phyloP scores from a whole-genome alignment of 225 moss, liverwort and hornwort species.

The Physcomitrium patens region DNA sequence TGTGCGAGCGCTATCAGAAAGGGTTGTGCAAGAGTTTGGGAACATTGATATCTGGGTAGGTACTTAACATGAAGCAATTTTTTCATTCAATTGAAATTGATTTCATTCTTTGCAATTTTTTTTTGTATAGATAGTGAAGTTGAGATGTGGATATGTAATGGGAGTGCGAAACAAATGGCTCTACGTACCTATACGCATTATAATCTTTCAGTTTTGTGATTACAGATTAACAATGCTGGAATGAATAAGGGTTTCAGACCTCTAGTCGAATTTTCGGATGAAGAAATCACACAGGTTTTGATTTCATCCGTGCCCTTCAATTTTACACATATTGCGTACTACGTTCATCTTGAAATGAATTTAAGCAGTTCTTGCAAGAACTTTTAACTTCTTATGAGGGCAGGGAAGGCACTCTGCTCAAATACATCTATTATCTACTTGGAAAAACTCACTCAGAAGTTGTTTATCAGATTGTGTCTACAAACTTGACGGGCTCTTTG shows the following conservation, averaged over 20 bases:
- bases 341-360: not conserved
- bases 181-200: constrained; percentile 8
- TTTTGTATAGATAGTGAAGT: not conserved
- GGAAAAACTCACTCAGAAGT: constrained; percentile 18
- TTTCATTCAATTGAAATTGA: not conserved
- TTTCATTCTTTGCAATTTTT: not conserved
- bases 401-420: not conserved
- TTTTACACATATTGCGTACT: not conserved
- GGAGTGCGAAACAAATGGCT: constrained; percentile 10
- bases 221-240: constrained; percentile 90
- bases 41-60: constrained; percentile 75
- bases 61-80: constrained; percentile 18
- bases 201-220: constrained; percentile 11
- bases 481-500: constrained; percentile 86
- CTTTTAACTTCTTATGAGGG: constrained; percentile 6
- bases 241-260: constrained; percentile 94
- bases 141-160: constrained; percentile 11
- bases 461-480: constrained; percentile 79
- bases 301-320: not conserved
- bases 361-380: not conserved
- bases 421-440: not conserved
- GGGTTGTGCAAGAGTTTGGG: constrained; percentile 76
- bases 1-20: constrained; percentile 74
- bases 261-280: constrained; percentile 80
- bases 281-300: constrained; percentile 75